Evolutionary conservation across 768 basidiomycete species (phyloP).

Genomic region (Sporobolomyces phaffii): DNA sequence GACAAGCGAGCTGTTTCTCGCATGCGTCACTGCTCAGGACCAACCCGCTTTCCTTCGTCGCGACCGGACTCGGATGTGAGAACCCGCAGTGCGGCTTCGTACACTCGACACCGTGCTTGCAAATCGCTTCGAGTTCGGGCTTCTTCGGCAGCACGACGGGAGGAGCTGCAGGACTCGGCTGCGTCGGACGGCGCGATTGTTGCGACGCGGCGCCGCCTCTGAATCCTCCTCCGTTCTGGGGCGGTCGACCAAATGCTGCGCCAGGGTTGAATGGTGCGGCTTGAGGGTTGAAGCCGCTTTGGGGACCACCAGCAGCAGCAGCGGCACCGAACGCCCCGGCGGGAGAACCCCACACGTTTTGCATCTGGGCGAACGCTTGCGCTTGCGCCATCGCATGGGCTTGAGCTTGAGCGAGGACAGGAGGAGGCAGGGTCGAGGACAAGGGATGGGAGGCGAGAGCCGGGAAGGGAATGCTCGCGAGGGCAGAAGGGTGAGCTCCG

Average conservation of each 20-base stretch:
- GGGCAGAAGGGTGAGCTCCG: constrained; percentile 30
- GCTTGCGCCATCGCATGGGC: constrained; percentile 34
- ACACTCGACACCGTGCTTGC: constrained; percentile 89
- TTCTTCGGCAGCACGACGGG: constrained; percentile 45
- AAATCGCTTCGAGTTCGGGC: constrained; percentile 53
- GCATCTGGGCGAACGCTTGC: constrained; percentile 36
- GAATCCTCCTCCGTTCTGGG: not conserved
- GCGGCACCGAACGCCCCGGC: constrained; percentile 6
- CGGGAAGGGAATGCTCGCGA: constrained; percentile 31
- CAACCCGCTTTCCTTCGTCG: constrained; percentile 87
- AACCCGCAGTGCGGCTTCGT: constrained; percentile 81
- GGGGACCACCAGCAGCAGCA: not conserved
- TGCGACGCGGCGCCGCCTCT: not conserved
- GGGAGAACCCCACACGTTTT: constrained; percentile 30
- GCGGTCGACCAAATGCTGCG: not conserved
- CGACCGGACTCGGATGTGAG: constrained; percentile 94
- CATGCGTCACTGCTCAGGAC: constrained; percentile 92
- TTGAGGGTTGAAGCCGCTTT: constrained; percentile 19
- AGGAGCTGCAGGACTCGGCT: constrained; percentile 13
- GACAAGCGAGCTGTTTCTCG: constrained; percentile 78
- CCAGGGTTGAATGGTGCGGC: constrained; percentile 25
- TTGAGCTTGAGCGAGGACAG: constrained; percentile 32
- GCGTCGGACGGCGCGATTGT: constrained; percentile 18
- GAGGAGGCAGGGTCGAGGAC: constrained; percentile 20
- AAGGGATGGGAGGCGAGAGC: constrained; percentile 25